Conservation (phyloP, 352 stramenopile species). For the Phytophthora cryptogea region DNA sequence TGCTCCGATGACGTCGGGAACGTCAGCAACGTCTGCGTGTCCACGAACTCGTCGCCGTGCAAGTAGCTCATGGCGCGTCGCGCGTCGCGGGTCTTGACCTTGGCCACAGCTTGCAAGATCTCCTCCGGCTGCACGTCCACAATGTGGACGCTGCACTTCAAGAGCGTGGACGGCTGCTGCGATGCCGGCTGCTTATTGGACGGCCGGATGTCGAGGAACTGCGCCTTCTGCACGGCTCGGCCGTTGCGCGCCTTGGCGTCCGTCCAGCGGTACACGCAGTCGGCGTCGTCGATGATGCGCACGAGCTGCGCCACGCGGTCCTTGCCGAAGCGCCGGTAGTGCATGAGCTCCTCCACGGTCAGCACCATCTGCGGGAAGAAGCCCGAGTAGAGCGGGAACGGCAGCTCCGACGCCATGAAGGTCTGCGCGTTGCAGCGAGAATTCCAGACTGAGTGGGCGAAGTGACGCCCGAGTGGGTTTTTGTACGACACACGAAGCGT, state of each 20-base stretch:
- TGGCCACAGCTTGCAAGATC: conserved; percentile 61
- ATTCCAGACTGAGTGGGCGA: conserved; percentile 25
- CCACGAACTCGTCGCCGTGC: conserved; percentile 55
- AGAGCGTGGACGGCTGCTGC: conserved; percentile 47
- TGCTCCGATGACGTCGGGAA: conserved; percentile 56
- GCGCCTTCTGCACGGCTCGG: conserved; percentile 46
- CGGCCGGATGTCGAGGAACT: conserved; percentile 64
- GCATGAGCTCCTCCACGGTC: conserved; percentile 69
- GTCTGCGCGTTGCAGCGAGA: conserved; percentile 1
- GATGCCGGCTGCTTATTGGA: conserved; percentile 37
- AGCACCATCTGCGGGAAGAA: conserved; percentile 86
- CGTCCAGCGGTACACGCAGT: conserved; percentile 75
- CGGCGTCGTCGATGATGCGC: conserved; percentile 72
- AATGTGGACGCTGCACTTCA: conserved; percentile 69
- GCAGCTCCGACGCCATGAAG: conserved; percentile 36
- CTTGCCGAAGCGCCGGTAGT: conserved; percentile 74
- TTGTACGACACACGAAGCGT: conserved; percentile 15
- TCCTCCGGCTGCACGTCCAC: conserved; percentile 66
- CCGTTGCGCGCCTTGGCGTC: conserved; percentile 36
- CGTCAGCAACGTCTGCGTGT: conserved; percentile 72
- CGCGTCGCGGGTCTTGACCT: conserved; percentile 57
- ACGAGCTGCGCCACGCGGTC: conserved; percentile 69
- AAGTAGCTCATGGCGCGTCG: conserved; percentile 57
- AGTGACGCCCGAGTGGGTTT: conserved; percentile 16
- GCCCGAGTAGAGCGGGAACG: conserved; percentile 62